Conservation (phyloP, 192 early-diverging fungal species). For the Polychytrium aggregatum region DNA sequence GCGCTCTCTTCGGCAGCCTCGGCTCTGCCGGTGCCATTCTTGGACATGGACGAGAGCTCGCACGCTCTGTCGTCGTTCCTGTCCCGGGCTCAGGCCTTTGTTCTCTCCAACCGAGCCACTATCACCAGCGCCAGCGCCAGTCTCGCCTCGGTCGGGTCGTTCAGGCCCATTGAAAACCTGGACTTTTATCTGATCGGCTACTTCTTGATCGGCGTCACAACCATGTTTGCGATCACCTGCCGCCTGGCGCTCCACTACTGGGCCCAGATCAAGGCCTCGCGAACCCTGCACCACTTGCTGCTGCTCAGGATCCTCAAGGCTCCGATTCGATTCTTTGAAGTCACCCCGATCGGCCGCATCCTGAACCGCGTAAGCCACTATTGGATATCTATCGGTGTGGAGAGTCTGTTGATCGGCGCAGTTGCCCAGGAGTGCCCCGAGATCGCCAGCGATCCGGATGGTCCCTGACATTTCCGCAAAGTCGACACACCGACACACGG, state of each 20-base stretch:
- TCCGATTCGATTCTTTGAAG: conserved; percentile 46
- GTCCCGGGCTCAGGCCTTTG: too few species aligned
- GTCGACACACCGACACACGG: too few species aligned
- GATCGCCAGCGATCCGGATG: conserved; percentile 46
- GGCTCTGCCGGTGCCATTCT: too few species aligned
- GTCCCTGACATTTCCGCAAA: too few species aligned
- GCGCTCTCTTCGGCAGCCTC: too few species aligned
- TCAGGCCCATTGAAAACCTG: background rate
- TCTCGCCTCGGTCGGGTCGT: too few species aligned
- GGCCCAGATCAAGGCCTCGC: background rate
- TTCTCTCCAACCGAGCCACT: too few species aligned
- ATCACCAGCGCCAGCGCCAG: too few species aligned
- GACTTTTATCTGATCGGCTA: conserved; percentile 8
- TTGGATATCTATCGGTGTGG: too few species aligned
- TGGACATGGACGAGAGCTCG: too few species aligned
- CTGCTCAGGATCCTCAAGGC: conserved; percentile 19
- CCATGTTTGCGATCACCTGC: background rate
- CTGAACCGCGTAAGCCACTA: conserved; percentile 80
- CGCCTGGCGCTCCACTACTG: background rate
- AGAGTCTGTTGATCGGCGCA: conserved; percentile 35
- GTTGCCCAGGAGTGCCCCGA: conserved; percentile 31
- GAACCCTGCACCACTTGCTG: conserved; percentile 16
- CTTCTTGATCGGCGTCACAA: conserved; percentile 4
- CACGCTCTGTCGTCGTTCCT: too few species aligned
- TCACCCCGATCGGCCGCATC: conserved; percentile 58